Percentiles rank a stretch among this genome's conserved stretches.
phyloP scores from a whole-genome alignment of 352 stramenopile genomes.

The Phytophthora quininea region DNA sequence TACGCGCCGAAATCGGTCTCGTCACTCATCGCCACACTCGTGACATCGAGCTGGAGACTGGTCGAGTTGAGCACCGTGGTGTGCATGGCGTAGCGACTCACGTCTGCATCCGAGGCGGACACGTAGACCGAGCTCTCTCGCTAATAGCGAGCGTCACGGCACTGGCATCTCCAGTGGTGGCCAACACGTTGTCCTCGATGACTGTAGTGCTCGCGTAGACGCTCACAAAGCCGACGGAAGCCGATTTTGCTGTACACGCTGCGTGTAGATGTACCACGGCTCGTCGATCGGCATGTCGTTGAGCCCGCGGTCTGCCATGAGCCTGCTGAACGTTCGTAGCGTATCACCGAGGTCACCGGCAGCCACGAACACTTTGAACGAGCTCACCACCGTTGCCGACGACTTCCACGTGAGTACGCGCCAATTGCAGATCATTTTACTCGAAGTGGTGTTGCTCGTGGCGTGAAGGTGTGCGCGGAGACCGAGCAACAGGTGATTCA shows the following conservation, averaged over 20 bases:
- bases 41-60: conserved; percentile 8
- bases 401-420: too few species aligned
- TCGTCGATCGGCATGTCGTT: too few species aligned
- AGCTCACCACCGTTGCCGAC: too few species aligned
- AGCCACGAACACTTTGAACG: too few species aligned
- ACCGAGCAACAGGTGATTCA: too few species aligned
- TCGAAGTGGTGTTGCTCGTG: too few species aligned
- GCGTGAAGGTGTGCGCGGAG: too few species aligned
- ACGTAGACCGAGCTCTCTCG: conserved; percentile 3
- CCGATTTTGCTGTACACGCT: too few species aligned
- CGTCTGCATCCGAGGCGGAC: not conserved
- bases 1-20: conserved; percentile 11
- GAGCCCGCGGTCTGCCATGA: too few species aligned
- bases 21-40: conserved; percentile 1
- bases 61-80: conserved; percentile 2
- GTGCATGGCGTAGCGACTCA: conserved; percentile 9
- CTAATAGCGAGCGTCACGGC: not conserved
- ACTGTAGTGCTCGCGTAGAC: conserved; percentile 3
- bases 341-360: too few species aligned
- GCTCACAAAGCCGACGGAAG: conserved; percentile 1
- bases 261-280: too few species aligned
- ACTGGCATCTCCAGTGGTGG: not conserved
- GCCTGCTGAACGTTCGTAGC: not conserved
- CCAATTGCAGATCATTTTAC: too few species aligned
- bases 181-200: conserved; percentile 7